A percentile compares a stretch with the other conserved stretches of the same genome.
phyloP scores from a whole-genome alignment of 1,284 basidiomycete genomes.

The Pyrrhoderma noxium region DNA sequence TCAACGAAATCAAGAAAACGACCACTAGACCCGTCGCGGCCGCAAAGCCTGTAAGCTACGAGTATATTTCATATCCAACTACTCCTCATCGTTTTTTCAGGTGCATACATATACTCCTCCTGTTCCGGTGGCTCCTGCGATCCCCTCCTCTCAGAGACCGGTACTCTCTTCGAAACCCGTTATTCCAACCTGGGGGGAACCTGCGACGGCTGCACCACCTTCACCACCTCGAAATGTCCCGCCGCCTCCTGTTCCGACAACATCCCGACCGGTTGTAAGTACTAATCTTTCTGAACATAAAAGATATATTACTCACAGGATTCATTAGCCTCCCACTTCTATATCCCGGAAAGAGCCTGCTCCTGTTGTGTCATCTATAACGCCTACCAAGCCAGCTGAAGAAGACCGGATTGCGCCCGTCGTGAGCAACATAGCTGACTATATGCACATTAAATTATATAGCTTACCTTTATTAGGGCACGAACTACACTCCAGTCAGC shows the following conservation, averaged over 20 bases:
- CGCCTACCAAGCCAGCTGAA: constrained; percentile 58
- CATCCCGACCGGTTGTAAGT: constrained; percentile 28
- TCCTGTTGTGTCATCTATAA: constrained; percentile 37
- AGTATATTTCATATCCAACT: neutral
- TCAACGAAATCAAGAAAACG: constrained; percentile 48
- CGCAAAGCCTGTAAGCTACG: constrained; percentile 21
- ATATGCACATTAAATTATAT: neutral
- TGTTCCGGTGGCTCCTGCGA: constrained; percentile 19
- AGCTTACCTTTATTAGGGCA: constrained; percentile 40
- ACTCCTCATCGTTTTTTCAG: constrained; percentile 13
- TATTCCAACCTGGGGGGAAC: constrained; percentile 34
- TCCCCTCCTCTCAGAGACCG: constrained; percentile 36
- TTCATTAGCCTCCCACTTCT: constrained; percentile 20
- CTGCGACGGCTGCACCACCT: constrained; percentile 31
- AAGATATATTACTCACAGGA: constrained; percentile 20
- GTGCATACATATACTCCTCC: constrained; percentile 29
- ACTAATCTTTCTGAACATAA: constrained; percentile 15
- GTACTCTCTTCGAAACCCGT: constrained; percentile 34
- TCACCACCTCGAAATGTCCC: constrained; percentile 43
- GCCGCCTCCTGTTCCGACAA: constrained; percentile 39
- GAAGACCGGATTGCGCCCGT: constrained; percentile 79
- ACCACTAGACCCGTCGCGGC: constrained; percentile 28
- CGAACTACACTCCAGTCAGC: constrained; percentile 81
- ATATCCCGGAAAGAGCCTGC: constrained; percentile 32
- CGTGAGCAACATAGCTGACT: constrained; percentile 24